phyloP scores from a whole-genome alignment of 2,329 filamentous ascomycete genomes.

The Arthrobotrys iridis region DNA sequence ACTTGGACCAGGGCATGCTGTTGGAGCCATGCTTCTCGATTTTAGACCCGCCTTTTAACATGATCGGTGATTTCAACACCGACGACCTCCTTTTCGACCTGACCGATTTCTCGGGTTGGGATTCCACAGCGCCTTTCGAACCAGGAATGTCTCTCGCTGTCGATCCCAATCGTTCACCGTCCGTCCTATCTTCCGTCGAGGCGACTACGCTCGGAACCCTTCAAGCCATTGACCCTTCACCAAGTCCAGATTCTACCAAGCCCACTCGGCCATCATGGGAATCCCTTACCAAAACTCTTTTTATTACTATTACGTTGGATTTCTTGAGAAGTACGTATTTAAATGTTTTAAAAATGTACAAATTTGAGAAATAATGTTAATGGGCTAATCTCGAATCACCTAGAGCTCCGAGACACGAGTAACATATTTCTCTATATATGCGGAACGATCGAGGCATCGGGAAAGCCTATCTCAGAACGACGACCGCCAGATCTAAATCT shows the following conservation, averaged over 20 bases:
- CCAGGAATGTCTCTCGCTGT: too few relatives aligned
- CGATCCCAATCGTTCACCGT: too few relatives aligned
- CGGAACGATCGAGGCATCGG: background rate
- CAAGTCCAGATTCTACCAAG: too few relatives aligned
- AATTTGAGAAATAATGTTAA: too few relatives aligned
- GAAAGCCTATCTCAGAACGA: background rate
- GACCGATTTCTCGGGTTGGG: background rate
- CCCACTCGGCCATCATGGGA: too few relatives aligned
- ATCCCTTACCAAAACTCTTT: background rate
- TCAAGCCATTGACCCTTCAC: too few relatives aligned
- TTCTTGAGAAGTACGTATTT: background rate
- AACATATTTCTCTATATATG: background rate
- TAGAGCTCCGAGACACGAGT: background rate
- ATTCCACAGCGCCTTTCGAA: too few relatives aligned
- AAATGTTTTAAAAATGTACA: too few relatives aligned
- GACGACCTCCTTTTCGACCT: background rate
- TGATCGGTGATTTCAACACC: background rate
- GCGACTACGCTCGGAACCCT: too few relatives aligned
- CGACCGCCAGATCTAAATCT: background rate
- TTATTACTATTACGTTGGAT: background rate
- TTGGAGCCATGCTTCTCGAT: background rate
- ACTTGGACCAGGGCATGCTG: background rate
- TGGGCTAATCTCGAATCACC: background rate
- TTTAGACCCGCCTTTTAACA: background rate
- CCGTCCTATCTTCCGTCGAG: too few relatives aligned